A percentile compares a stretch with the other conserved stretches of the same genome.
Evolutionary conservation across 2,329 filamentous ascomycete species (phyloP).

Genomic region (Stagonosporopsis chrysanthemi): DNA sequence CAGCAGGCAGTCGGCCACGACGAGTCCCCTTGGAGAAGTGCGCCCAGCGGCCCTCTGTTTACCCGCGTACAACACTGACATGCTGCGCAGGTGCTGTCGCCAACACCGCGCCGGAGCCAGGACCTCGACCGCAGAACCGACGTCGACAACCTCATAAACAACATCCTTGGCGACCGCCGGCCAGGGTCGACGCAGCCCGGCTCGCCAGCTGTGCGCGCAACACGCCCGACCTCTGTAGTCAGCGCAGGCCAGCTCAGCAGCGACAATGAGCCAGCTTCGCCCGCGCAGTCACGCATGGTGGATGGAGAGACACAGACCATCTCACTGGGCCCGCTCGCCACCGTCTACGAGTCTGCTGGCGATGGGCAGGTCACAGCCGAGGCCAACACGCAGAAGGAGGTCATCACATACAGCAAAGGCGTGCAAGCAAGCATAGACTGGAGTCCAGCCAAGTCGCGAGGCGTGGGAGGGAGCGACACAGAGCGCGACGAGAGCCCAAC

Average conservation of each 20-base stretch:
- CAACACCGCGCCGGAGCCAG: conserved; percentile 70
- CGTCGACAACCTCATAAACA: conserved; percentile 85
- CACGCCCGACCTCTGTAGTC: conserved; percentile 84
- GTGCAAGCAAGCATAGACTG: conserved; percentile 88
- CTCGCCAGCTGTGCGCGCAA: conserved; percentile 61
- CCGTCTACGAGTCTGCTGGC: conserved; percentile 73
- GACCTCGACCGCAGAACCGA: conserved; percentile 69
- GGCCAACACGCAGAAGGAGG: conserved; percentile 69
- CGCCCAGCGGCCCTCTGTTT: conserved; percentile 13
- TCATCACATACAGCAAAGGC: conserved; percentile 96
- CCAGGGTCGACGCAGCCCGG: conserved; percentile 70
- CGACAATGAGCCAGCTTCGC: conserved; percentile 58
- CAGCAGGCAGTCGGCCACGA: conserved; percentile 68
- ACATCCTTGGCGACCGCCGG: conserved; percentile 79
- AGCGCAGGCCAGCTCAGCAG: conserved; percentile 83
- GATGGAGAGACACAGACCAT: conserved; percentile 69
- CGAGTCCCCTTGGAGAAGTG: conserved; percentile 75
- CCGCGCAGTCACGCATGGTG: conserved; percentile 39
- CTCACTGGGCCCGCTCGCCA: conserved; percentile 74
- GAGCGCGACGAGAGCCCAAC: conserved; percentile 68
- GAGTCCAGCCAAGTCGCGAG: conserved; percentile 62
- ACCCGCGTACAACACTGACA: conserved; percentile 17
- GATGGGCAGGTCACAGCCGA: conserved; percentile 77
- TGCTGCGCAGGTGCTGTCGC: conserved; percentile 68
- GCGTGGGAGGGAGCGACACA: conserved; percentile 61